Percentiles rank a stretch among this genome's conserved stretches.
Evolutionary conservation across 1,284 basidiomycete genomes (phyloP).

Genomic region (Moesziomyces globuligerus): DNA sequence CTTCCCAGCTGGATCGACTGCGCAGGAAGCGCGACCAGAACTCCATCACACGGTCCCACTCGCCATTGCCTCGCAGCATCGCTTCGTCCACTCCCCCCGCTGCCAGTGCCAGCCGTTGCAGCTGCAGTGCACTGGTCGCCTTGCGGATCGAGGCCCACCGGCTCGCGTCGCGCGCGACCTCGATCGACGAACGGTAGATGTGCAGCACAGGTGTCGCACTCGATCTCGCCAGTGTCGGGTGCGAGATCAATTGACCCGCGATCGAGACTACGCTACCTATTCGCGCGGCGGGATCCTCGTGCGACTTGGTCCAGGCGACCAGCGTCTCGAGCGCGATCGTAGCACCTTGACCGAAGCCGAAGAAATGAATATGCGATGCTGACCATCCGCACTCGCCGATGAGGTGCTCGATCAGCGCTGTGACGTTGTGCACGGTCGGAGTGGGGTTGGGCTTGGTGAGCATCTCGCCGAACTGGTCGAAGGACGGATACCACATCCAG

Average conservation of each 20-base stretch:
- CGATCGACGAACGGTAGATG: constrained; percentile 15
- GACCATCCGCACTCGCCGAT: constrained; percentile 75
- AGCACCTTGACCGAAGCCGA: constrained; percentile 90
- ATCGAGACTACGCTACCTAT: constrained; percentile 44
- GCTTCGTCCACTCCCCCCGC: constrained; percentile 10
- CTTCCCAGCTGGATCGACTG: constrained; percentile 41
- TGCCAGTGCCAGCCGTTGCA: constrained; percentile 4
- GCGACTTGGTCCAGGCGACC: constrained; percentile 71
- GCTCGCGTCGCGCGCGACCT: not conserved
- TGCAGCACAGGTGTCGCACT: constrained; percentile 28
- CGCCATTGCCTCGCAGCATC: constrained; percentile 28
- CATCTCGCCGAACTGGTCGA: constrained; percentile 79
- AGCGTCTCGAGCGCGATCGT: constrained; percentile 79
- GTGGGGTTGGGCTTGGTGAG: constrained; percentile 76
- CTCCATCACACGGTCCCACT: constrained; percentile 49
- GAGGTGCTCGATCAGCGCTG: constrained; percentile 74
- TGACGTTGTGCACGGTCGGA: constrained; percentile 73
- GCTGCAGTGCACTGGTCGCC: constrained; percentile 1
- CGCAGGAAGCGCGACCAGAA: constrained; percentile 48
- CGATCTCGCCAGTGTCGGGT: constrained; percentile 15
- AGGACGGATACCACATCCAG: constrained; percentile 85
- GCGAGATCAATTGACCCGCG: constrained; percentile 42
- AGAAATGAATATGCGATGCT: constrained; percentile 77
- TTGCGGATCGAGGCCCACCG: constrained; percentile 31
- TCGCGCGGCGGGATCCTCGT: not conserved